These are phyloP conservation scores for Martiniozyma abietophila DNA, from an alignment of 805 yeast species.

Conservation along the genomic window DNA sequence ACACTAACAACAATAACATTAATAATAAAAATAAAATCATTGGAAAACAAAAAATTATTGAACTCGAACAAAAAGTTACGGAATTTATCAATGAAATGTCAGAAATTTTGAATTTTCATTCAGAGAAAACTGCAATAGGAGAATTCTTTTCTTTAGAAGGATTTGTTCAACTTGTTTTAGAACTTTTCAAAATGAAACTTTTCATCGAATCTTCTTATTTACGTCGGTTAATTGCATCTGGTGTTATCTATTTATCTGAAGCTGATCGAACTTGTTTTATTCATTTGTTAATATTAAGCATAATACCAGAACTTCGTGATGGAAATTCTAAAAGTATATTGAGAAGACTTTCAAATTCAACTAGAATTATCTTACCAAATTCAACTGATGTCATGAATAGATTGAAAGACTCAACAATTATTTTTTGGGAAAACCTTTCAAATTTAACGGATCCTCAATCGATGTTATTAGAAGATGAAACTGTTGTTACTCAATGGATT, in stretches of 20 bases:
- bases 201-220: conserved; percentile 59
- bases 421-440: too few relatives aligned
- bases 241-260: conserved; percentile 56
- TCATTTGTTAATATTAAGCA: conserved; percentile 49
- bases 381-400: background rate
- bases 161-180: conserved; percentile 41
- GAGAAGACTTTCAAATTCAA: conserved; percentile 21
- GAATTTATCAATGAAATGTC: conserved; percentile 26
- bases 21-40: too few relatives aligned
- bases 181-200: conserved; percentile 37
- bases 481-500: too few relatives aligned
- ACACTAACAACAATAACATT: too few relatives aligned
- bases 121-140: conserved; percentile 8
- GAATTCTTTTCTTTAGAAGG: conserved; percentile 18
- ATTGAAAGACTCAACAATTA: background rate
- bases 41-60: conserved; percentile 21
- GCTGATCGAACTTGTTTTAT: conserved; percentile 40
- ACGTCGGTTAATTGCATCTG: conserved; percentile 77
- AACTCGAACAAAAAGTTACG: conserved; percentile 24
- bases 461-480: too few relatives aligned
- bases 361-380: conserved; percentile 11
- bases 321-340: conserved; percentile 27
- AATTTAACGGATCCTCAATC: too few relatives aligned
- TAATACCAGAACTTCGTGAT: conserved; percentile 45
- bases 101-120: conserved; percentile 19